Evolutionary conservation across 78 protist species (phyloP), one percentile per base, ranked within the genome.

Genomic region (Neovahlkampfia damariscottae): DNA sequence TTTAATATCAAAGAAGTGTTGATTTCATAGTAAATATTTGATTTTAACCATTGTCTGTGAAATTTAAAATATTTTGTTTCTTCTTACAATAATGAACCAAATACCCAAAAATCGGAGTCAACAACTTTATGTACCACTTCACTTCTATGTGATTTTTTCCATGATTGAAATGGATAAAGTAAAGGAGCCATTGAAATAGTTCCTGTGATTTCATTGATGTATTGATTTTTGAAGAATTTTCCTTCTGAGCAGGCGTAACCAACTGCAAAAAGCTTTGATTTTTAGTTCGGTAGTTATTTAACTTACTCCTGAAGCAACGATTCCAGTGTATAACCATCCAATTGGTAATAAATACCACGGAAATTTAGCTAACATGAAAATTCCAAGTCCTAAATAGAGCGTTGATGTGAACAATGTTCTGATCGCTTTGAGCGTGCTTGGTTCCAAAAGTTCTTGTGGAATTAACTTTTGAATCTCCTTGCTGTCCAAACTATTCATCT

Each of bases 241-340:
- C 19, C 62, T 50, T 19, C 19, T 50, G 62, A 50, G 62, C 62
- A 50, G 34, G 62, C 19, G 19, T 50, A 19, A n/a, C 34, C 62
- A 50, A 50, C 62, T 50, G 62, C 62, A 50, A n/a, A 50, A 50
- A 50, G 62, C n/a, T n/a, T n/a, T n/a, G n/a, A n/a, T n/a, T n/a
- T n/a, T n/a, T n/a, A n/a, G n/a, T n/a, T n/a, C n/a, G n/a, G n/a
- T n/a, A n/a, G n/a, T n/a, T n/a, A n/a, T n/a, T n/a, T n/a, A n/a
- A n/a, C n/a, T n/a, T n/a, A n/a, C n/a, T 50, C 62, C 62, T n/a
- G 19, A 19, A 50, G 34, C 19, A 19, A 50, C 62, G 19, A 50
- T 50, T 50, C 62, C 62, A 50, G 19, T 19, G 34, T 19, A 50
- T 19, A 50, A n/a, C 62, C 62, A 50, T 50, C 34, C 19, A n/a